phyloP scores from a whole-genome alignment of 78 protist genomes.

The Dictyostelium intermedium region DNA sequence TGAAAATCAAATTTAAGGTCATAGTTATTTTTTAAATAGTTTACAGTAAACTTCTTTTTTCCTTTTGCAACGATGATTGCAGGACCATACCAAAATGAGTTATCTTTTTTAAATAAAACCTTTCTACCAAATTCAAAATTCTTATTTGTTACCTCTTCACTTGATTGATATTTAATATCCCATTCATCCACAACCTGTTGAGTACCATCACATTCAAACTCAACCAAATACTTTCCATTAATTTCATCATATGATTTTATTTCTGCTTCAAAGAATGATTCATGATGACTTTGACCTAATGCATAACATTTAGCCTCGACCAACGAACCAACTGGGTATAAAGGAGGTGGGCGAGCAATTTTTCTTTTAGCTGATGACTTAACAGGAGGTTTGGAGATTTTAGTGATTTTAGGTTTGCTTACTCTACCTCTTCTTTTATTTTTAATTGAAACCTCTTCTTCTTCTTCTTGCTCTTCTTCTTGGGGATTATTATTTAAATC shows the following conservation, averaged over 20 bases:
- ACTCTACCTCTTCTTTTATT: background rate
- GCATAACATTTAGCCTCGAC: background rate
- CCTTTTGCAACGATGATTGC: background rate
- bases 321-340: background rate
- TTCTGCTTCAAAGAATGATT: background rate
- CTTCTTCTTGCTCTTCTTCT: background rate
- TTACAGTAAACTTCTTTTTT: background rate
- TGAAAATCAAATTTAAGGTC: background rate
- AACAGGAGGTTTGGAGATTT: background rate
- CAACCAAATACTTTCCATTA: background rate
- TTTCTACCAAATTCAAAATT: background rate
- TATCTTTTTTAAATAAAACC: background rate
- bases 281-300: background rate
- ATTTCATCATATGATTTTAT: background rate
- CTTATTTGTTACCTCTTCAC: background rate
- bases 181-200: background rate
- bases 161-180: background rate
- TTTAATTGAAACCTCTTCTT: too few species aligned
- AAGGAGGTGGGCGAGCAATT: background rate
- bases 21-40: background rate
- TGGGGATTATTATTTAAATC: background rate
- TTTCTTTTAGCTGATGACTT: background rate
- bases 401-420: background rate
- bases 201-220: background rate
- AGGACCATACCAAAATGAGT: background rate